Evolutionary conservation across 2,329 filamentous ascomycete genomes (phyloP).

Genomic region (Epicoccum nigrum): DNA sequence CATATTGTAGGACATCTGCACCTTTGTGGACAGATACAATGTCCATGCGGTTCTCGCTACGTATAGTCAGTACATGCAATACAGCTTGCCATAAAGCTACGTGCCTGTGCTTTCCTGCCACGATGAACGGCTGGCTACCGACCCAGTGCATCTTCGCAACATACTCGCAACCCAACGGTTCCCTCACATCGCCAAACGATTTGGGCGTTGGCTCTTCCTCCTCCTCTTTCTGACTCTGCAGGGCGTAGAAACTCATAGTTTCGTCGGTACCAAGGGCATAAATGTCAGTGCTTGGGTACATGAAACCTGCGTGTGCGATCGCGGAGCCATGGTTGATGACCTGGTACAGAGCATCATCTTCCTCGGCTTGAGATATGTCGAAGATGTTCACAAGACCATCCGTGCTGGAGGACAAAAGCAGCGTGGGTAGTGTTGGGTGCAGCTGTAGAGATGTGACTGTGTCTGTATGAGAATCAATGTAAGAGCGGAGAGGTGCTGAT

Average conservation of each 20-base stretch:
- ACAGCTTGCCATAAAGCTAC: conserved; percentile 28
- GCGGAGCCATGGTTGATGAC: conserved; percentile 79
- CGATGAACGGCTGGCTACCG: conserved; percentile 66
- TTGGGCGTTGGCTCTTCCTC: conserved; percentile 57
- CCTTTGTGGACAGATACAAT: conserved; percentile 41
- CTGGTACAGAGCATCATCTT: conserved; percentile 78
- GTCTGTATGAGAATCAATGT: conserved; percentile 59
- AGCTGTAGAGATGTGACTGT: conserved; percentile 67
- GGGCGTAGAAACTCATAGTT: conserved; percentile 73
- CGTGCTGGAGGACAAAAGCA: conserved; percentile 77
- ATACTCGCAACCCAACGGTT: conserved; percentile 73
- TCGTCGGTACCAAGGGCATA: conserved; percentile 81
- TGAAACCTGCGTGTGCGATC: conserved; percentile 75
- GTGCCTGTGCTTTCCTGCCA: conserved; percentile 71
- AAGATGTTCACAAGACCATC: conserved; percentile 81
- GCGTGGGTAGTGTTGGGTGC: conserved; percentile 64
- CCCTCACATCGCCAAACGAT: conserved; percentile 71
- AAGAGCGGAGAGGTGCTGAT: conserved; percentile 45
- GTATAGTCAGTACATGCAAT: conserved; percentile 1
- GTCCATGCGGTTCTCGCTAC: conserved; percentile 35
- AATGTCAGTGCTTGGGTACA: conserved; percentile 59
- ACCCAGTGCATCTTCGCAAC: conserved; percentile 69
- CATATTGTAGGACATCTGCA: conserved; percentile 35
- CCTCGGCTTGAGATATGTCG: conserved; percentile 67
- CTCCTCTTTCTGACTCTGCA: conserved; percentile 67